phyloP scores from a whole-genome alignment of 2,329 filamentous ascomycete species.

The Pyrenochaeta sp. region DNA sequence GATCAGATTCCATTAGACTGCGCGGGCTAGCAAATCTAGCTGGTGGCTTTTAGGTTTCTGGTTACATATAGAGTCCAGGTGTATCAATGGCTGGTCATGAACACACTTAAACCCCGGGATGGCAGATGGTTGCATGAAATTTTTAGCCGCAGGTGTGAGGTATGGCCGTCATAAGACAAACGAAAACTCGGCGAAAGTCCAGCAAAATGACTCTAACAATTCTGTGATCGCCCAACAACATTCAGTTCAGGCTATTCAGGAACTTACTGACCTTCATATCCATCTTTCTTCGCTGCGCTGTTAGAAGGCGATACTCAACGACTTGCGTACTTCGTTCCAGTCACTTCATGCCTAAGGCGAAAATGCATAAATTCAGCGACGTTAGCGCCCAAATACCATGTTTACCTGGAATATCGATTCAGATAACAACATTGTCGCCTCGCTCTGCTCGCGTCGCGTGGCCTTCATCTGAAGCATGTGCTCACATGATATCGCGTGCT shows the following conservation, averaged over 20 bases:
- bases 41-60: too few species aligned
- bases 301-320: neutral
- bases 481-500: constrained; percentile 1
- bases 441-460: neutral
- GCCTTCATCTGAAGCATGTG: neutral
- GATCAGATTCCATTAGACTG: too few species aligned
- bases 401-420: neutral
- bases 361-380: neutral
- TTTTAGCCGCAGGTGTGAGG: too few species aligned
- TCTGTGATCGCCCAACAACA: neutral
- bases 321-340: too few species aligned
- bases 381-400: neutral
- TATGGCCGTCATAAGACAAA: too few species aligned
- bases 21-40: too few species aligned
- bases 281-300: neutral
- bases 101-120: neutral
- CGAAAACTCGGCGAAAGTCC: too few species aligned
- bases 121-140: neutral
- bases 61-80: neutral
- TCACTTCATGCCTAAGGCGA: neutral
- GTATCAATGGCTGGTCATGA: neutral
- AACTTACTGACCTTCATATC: neutral
- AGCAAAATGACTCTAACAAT: neutral
- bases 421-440: neutral
- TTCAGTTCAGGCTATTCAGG: neutral